Conservation (phyloP, 2,329 filamentous ascomycete species). For the Pseudogymnoascus sp. region DNA sequence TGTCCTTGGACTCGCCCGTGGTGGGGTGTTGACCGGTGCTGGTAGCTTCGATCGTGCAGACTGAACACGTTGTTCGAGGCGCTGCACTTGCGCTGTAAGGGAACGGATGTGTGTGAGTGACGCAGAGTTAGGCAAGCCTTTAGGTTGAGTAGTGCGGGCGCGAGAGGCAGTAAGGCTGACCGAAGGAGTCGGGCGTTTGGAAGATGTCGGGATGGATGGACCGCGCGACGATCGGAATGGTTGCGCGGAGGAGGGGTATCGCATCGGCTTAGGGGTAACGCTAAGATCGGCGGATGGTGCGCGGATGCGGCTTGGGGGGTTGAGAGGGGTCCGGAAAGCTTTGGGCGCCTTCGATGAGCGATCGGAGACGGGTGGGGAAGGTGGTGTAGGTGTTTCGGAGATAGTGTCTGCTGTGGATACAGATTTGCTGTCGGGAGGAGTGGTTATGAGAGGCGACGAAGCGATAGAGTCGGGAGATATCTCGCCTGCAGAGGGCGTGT, state of each 20-base stretch:
- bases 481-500: conserved; percentile 57
- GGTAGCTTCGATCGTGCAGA: conserved; percentile 87
- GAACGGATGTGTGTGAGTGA: conserved; percentile 90
- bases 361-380: conserved; percentile 90
- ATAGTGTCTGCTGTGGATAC: conserved; percentile 49
- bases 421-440: conserved; percentile 67
- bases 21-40: conserved; percentile 68
- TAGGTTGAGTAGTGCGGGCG: conserved; percentile 28
- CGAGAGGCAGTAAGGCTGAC: conserved; percentile 31
- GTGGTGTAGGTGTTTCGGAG: conserved; percentile 69
- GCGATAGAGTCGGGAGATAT: conserved; percentile 72
- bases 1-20: conserved; percentile 66
- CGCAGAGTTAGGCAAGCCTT: conserved; percentile 45
- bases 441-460: conserved; percentile 83
- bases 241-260: conserved; percentile 2
- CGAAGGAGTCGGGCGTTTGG: conserved; percentile 28
- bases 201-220: conserved; percentile 18
- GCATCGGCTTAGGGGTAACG: conserved; percentile 44
- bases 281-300: conserved; percentile 48
- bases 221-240: conserved; percentile 29
- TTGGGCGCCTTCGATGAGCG: conserved; percentile 42
- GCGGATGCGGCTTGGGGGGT: conserved; percentile 39
- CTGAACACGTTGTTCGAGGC: conserved; percentile 87
- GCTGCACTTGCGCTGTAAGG: conserved; percentile 94
- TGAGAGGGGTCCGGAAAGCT: conserved; percentile 24